These are phyloP conservation scores for Calonectria ilicicola DNA, from an alignment of 2,329 filamentous ascomycete species.

Conservation along the genomic window DNA sequence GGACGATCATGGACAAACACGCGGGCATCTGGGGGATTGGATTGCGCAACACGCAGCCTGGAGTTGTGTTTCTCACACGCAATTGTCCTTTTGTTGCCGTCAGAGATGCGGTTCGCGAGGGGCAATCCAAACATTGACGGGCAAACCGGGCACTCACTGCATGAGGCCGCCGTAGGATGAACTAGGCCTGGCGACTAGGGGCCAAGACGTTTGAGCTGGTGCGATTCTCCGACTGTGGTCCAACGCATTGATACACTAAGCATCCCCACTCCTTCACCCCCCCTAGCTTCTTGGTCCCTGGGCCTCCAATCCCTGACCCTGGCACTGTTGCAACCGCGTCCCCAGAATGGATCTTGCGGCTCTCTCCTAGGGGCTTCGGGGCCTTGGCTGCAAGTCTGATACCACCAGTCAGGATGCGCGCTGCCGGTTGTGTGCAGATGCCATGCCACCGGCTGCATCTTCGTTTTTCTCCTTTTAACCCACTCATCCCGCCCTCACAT, in stretches of 20 bases:
- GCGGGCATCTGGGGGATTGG: not conserved
- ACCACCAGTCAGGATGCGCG: constrained; percentile 36
- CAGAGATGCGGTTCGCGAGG: not conserved
- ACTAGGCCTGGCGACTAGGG: constrained; percentile 3
- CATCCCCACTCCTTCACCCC: constrained; percentile 30
- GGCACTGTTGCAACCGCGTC: constrained; percentile 28
- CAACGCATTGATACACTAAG: constrained; percentile 37
- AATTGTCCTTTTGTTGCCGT: not conserved
- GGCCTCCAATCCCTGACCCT: constrained; percentile 35
- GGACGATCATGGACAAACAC: not conserved
- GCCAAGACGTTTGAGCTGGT: constrained; percentile 43
- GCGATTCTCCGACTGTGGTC: constrained; percentile 33
- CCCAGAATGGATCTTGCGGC: constrained; percentile 46
- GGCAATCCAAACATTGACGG: constrained; percentile 9
- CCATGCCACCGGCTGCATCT: constrained; percentile 29
- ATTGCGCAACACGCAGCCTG: not conserved
- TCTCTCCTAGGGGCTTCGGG: constrained; percentile 34
- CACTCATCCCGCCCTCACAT: constrained; percentile 32
- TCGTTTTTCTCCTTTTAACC: constrained; percentile 44
- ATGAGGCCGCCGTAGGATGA: constrained; percentile 11
- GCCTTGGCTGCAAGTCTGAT: constrained; percentile 34
- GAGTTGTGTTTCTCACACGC: not conserved
- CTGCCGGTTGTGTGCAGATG: constrained; percentile 24
- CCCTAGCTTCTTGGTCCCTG: constrained; percentile 22
- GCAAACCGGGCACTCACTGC: not conserved